Base-by-base conservation (phyloP, 495 filamentous ascomycete genomes). In the Darksidea phi region DNA sequence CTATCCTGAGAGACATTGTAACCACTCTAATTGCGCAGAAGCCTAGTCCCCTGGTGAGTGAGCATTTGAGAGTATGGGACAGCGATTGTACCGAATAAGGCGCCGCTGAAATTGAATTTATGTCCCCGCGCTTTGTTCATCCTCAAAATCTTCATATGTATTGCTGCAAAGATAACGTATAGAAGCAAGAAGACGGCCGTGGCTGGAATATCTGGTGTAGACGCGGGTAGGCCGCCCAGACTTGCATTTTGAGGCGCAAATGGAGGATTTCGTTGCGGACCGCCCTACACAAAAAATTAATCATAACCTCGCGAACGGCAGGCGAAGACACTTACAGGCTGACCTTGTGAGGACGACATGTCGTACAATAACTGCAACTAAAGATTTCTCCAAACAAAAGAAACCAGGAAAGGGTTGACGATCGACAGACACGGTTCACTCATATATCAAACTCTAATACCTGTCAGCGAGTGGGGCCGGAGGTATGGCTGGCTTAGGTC, bases 21-120 rank as follows among this genome's bases (percentile, higher is more conserved):
- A 78, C 68, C 42, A 87, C 80, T 26, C 91, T 79, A 5, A 88
- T 80, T 77, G 87, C 83, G 75, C 84, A 94, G 79, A 97, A 92
- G 17, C 59, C 66, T 71, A 10, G 48, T 17, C 7, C 21, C 6
- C 20, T 24, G 7, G 54, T 70, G 8, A 70, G 60, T 45, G 7
- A 24, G 23, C 28, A 15, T 20, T n/a, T 11, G 2, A 34, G n/a
- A 49, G 28, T 32, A 7, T 20, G 32, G 26, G 6, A 20, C 21
- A 43, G 8, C 6, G 26, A 43, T 28, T 15, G 23, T 60, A 72
- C 84, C 90, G 67, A 90, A 89, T 24, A 88, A 72, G 56, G 88
- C 77, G 13, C 72, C 83, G 15, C 81, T 89, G 38, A 74, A 65
- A n/a, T 71, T 20, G 52, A 76, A 76, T 51, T 74, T 75, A 45